Evolutionary conservation across 768 basidiomycete species (phyloP), one percentile per base, ranked within the genome.

Genomic region (Panaeolus papilionaceus): DNA sequence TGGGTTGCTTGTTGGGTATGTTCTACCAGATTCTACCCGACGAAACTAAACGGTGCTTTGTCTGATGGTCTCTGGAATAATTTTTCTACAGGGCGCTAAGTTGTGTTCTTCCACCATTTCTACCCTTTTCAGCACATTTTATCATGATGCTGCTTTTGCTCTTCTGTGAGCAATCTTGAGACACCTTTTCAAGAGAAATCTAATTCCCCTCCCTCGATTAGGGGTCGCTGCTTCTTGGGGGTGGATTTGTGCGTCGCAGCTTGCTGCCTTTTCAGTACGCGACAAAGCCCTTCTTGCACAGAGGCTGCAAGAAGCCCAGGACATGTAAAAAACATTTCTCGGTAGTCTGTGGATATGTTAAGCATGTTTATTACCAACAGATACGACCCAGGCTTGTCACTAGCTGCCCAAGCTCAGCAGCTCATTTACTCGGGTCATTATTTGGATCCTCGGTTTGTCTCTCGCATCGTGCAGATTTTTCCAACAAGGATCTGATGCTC

Each of bases 221-320:
- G 66, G 33, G 33, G 44, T 63, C n/a, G 11, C 51, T 26, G 58
- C 79, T 33, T 80, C 80, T 16, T 82, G 81, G 81, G 81, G 78
- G n/a, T 80, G 81, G 77, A 79, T 62, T 3, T 67, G 79, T 26
- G 72, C 69, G 54, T 80, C 80, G 2, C 74, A 76, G 3, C 80
- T 80, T 77, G 79, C 76, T 11, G 77, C 81, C 10, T 68, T 76
- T 38, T 69, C 76, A 37, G 80, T 75, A 0, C 73, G 79, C 33
- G 75, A 75, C 66, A 73, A 74, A 63, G 65, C 71, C 11, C 72
- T 79, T 14, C 69, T 82, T 18, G 75, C 73, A 2, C 67, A 71
- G 37, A 77, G 79, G 44, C 54, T 58, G 4, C 54, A 58, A 16
- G 54, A 58, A 33, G 54, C 54, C 12, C 54, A 58, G 14, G 28